Percentiles rank a stretch among this genome's conserved stretches.
These are phyloP conservation scores for Lodderomyces theae DNA, from an alignment of 1,139 yeast genomes.

Conservation along the genomic window DNA sequence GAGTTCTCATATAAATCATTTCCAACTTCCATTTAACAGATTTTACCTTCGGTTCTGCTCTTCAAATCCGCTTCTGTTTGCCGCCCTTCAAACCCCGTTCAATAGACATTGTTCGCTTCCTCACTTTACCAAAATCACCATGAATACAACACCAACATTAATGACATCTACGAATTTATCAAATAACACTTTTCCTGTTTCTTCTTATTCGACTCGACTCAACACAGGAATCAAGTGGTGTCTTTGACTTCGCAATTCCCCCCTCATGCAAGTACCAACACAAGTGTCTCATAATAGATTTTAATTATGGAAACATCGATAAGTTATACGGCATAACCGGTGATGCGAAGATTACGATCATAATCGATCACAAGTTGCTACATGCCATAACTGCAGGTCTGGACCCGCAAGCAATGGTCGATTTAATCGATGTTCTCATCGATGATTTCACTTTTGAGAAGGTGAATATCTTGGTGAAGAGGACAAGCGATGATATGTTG, in stretches of 20 bases:
- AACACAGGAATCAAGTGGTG: constrained; percentile 17
- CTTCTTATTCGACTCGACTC: not conserved
- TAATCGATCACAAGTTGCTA: constrained; percentile 7
- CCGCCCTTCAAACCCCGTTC: too few species aligned
- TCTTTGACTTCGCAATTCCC: constrained; percentile 20
- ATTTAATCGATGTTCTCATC: constrained; percentile 11
- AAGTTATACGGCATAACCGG: constrained; percentile 5
- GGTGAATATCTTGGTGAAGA: constrained; percentile 10
- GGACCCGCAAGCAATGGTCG: constrained; percentile 3
- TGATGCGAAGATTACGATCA: constrained; percentile 4
- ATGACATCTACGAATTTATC: too few species aligned
- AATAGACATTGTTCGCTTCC: too few species aligned
- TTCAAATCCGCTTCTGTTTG: too few species aligned
- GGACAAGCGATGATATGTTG: not conserved
- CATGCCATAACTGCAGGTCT: constrained; percentile 1
- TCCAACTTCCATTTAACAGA: too few species aligned
- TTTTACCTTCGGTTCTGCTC: too few species aligned
- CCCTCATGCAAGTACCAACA: constrained; percentile 6
- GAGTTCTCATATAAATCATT: too few species aligned
- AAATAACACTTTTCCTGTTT: too few species aligned
- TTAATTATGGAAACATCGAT: constrained; percentile 4
- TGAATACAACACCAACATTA: too few species aligned
- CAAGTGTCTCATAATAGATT: constrained; percentile 11
- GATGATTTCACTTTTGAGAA: constrained; percentile 10
- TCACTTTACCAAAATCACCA: too few species aligned